These are phyloP conservation scores for Acacia crassicarpa DNA, from an alignment of 306 rosid genomes.

Conservation along the genomic window DNA sequence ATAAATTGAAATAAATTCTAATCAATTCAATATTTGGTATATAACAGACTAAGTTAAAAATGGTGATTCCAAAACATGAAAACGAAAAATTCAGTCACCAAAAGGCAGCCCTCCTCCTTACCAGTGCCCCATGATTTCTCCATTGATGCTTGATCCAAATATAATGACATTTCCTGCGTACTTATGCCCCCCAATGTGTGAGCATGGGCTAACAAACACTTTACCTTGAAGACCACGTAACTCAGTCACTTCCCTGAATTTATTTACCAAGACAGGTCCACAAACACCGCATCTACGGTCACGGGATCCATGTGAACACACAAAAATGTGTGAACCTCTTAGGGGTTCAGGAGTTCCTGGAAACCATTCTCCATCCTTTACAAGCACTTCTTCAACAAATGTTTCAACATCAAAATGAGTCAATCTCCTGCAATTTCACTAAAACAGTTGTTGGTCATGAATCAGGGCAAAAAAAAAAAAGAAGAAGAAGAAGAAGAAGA, in stretches of 20 bases:
- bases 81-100: conserved; percentile 4
- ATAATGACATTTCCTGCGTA: conserved; percentile 92
- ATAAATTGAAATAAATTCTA: background rate
- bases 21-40: conserved; percentile 3
- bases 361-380: background rate
- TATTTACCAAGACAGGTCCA: background rate
- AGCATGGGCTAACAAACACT: conserved; percentile 93
- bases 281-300: background rate
- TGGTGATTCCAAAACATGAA: background rate
- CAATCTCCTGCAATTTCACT: background rate
- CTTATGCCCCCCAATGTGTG: conserved; percentile 88
- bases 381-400: conserved; percentile 9
- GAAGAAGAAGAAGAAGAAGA: no score
- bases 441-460: background rate
- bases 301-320: background rate
- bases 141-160: conserved; percentile 59
- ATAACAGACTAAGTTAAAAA: conserved; percentile 7
- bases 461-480: background rate
- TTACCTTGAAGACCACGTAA: conserved; percentile 27
- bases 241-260: background rate
- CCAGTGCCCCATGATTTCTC: conserved; percentile 88
- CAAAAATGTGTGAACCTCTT: background rate
- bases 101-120: conserved; percentile 39
- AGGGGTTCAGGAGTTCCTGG: background rate
- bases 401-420: conserved; percentile 1